Percentiles rank a stretch among this genome's conserved stretches.
These are phyloP conservation scores for Suhomyces bokatorum DNA, from an alignment of 1,139 yeast species.

Conservation along the genomic window DNA sequence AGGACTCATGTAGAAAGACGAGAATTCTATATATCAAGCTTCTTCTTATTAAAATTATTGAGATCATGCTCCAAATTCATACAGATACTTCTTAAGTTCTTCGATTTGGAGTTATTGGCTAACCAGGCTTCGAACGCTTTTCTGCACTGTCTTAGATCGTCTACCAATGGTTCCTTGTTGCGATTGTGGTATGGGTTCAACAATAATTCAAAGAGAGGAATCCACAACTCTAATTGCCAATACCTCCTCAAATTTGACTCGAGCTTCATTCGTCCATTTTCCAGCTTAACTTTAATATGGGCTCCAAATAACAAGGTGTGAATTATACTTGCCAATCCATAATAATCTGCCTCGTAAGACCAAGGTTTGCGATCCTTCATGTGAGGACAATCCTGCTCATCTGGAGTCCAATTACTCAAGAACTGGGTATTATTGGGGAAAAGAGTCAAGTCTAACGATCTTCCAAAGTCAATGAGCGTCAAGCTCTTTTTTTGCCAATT, in stretches of 20 bases:
- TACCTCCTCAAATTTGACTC: constrained; percentile 61
- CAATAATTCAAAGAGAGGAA: constrained; percentile 59
- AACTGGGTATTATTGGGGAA: constrained; percentile 54
- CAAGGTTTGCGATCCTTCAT: constrained; percentile 65
- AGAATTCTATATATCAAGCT: not conserved
- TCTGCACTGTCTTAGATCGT: constrained; percentile 39
- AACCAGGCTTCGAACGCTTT: constrained; percentile 47
- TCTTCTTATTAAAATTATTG: constrained; percentile 14
- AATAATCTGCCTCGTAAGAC: constrained; percentile 84
- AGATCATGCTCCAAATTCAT: constrained; percentile 25
- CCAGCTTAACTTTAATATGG: constrained; percentile 48
- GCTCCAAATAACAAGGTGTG: constrained; percentile 74
- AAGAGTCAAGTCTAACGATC: constrained; percentile 70
- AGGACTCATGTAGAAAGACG: not conserved
- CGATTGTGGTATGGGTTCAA: constrained; percentile 53
- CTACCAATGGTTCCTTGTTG: constrained; percentile 38
- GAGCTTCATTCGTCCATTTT: constrained; percentile 35
- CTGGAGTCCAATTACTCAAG: constrained; percentile 61
- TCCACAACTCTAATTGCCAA: constrained; percentile 80
- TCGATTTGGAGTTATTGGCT: constrained; percentile 23
- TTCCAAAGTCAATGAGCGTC: constrained; percentile 77
- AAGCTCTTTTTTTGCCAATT: constrained; percentile 62
- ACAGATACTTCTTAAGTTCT: constrained; percentile 21
- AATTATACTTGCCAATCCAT: constrained; percentile 75
- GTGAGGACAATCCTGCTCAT: constrained; percentile 75